Evolutionary conservation across 768 basidiomycete genomes (phyloP).

Genomic region (Tricholoma hemisulphureum): DNA sequence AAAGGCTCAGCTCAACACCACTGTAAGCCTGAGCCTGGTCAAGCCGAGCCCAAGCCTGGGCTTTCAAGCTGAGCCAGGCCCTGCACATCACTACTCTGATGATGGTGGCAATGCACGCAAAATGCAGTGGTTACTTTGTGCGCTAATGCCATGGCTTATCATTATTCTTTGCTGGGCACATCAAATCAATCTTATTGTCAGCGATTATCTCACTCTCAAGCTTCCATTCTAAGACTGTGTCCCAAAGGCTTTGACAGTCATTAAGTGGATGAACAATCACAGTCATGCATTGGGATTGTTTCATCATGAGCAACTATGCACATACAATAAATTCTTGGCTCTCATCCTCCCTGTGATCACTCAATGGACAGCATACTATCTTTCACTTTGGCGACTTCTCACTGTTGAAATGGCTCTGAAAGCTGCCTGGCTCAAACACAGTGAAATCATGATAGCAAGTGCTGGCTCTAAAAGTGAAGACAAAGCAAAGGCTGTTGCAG

Average conservation of each 20-base stretch:
- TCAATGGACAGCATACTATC: conserved; percentile 29
- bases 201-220: no score
- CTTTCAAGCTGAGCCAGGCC: no score
- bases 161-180: no score
- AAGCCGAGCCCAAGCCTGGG: conserved; percentile 1
- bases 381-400: no score
- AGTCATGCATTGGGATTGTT: no score
- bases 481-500: conserved; percentile 19
- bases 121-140: conserved; percentile 13
- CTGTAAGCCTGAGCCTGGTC: neutral
- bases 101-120: conserved; percentile 20
- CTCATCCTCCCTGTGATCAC: conserved; percentile 30
- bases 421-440: conserved; percentile 6
- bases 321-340: conserved; percentile 12
- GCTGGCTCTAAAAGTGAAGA: conserved; percentile 9
- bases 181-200: no score
- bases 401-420: conserved; percentile 15
- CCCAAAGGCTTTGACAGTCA: no score
- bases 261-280: no score
- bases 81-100: no score
- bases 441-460: conserved; percentile 9
- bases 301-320: conserved; percentile 21
- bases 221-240: no score
- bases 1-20: no score
- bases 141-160: conserved; percentile 8